A percentile compares a stretch with the other conserved stretches of the same genome.
Evolutionary conservation across 2,329 filamentous ascomycete species (phyloP).

Genomic region (Ampelomyces quisqualis): DNA sequence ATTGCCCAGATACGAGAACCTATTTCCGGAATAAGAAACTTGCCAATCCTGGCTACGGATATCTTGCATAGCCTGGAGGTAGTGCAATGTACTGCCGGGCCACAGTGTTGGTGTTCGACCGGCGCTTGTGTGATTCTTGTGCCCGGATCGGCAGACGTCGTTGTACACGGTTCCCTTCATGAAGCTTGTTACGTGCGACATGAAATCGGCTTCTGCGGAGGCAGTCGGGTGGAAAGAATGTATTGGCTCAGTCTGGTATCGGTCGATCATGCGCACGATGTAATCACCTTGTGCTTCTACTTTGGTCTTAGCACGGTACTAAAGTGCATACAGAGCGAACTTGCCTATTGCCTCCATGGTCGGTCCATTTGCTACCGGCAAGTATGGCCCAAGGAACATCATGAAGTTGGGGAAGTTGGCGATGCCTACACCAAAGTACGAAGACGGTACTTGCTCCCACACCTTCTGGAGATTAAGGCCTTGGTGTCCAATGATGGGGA

Average conservation of each 20-base stretch:
- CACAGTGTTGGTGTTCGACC: neutral
- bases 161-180: neutral
- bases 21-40: neutral
- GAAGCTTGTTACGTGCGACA: constrained; percentile 24
- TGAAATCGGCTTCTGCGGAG: neutral
- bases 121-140: constrained; percentile 1
- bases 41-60: constrained; percentile 2
- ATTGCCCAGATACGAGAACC: constrained; percentile 3
- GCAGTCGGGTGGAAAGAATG: neutral
- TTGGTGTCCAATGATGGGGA: constrained; percentile 1
- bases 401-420: constrained; percentile 4
- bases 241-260: constrained; percentile 2
- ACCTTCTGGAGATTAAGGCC: neutral
- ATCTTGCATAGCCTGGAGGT: neutral
- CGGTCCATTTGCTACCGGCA: neutral
- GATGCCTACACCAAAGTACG: constrained; percentile 1
- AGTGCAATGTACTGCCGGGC: constrained; percentile 3
- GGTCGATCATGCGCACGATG: neutral
- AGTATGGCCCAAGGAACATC: constrained; percentile 3
- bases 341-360: neutral
- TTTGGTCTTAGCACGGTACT: neutral
- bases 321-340: neutral
- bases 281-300: constrained; percentile 1
- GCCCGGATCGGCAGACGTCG: neutral
- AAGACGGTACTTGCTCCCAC: neutral